These are phyloP conservation scores for Articulospora tetracladia DNA, from an alignment of 495 filamentous ascomycete genomes.

Conservation along the genomic window DNA sequence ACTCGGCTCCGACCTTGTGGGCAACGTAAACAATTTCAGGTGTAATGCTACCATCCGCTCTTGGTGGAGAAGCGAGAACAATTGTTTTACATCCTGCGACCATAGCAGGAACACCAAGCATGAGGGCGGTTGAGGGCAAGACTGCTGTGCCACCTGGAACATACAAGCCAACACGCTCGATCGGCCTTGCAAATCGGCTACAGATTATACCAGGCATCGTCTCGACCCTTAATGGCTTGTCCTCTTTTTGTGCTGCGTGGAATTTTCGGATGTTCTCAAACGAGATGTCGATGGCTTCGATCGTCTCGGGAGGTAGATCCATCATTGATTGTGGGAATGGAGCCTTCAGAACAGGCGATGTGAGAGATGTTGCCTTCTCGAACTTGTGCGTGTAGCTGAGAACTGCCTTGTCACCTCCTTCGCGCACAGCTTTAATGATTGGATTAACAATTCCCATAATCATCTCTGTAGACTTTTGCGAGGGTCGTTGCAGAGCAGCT, in stretches of 20 bases:
- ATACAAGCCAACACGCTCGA: constrained; percentile 92
- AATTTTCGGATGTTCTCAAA: constrained; percentile 93
- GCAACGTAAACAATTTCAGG: constrained; percentile 98
- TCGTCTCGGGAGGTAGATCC: constrained; percentile 76
- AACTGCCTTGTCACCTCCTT: constrained; percentile 79
- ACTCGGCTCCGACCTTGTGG: constrained; percentile 92
- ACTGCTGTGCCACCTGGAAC: constrained; percentile 95
- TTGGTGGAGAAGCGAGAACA: constrained; percentile 86
- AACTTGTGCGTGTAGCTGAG: constrained; percentile 95
- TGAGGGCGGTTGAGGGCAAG: constrained; percentile 90
- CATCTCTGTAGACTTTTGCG: constrained; percentile 83
- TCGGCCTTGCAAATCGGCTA: constrained; percentile 87
- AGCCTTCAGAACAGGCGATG: constrained; percentile 79
- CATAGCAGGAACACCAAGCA: constrained; percentile 96
- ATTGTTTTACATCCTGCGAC: constrained; percentile 97
- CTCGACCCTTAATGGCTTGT: constrained; percentile 75
- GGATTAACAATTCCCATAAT: constrained; percentile 88
- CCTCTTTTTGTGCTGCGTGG: constrained; percentile 83
- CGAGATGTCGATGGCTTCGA: constrained; percentile 85
- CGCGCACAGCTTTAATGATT: constrained; percentile 81
- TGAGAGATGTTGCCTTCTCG: constrained; percentile 87
- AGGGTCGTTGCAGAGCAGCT: constrained; percentile 76
- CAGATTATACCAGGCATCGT: constrained; percentile 97
- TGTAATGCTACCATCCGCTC: constrained; percentile 83
- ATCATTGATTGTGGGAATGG: constrained; percentile 83